Percentiles rank a stretch among this genome's conserved stretches.
These are phyloP conservation scores for Neopestalotiopsis sp. DNA, from an alignment of 2,329 filamentous ascomycete species.

Conservation along the genomic window DNA sequence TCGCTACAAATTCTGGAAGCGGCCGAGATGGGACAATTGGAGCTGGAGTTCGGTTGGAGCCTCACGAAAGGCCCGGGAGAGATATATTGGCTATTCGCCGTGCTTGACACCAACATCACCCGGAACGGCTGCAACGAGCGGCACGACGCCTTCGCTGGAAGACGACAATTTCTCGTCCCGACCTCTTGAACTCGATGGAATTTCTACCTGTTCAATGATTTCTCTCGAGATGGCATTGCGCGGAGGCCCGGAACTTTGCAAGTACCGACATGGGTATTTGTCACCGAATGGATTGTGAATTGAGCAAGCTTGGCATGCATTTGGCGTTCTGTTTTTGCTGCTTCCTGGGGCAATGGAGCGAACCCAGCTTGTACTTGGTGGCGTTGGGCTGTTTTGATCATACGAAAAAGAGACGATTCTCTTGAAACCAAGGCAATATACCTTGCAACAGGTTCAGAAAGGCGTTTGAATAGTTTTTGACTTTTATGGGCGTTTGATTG, in stretches of 20 bases:
- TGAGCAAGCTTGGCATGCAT: not conserved
- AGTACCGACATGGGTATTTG: not conserved
- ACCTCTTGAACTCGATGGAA: not conserved
- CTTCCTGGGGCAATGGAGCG: not conserved
- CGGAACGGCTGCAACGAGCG: not conserved
- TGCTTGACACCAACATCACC: not conserved
- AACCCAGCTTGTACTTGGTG: not conserved
- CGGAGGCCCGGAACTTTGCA: not conserved
- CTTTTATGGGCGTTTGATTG: not conserved
- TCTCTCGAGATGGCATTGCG: slow-evolving; percentile 5
- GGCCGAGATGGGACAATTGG: slow-evolving; percentile 28
- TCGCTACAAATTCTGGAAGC: slow-evolving; percentile 33
- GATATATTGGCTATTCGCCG: not conserved
- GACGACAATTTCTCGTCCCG: not conserved
- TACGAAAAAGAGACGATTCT: not conserved
- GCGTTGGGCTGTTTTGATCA: not conserved
- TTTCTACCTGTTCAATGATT: not conserved
- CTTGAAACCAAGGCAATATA: not conserved
- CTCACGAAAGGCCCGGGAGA: not conserved
- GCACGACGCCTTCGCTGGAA: not conserved
- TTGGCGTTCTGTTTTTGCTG: not conserved
- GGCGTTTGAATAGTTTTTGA: not conserved
- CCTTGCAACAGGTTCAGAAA: not conserved
- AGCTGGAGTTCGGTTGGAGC: slow-evolving; percentile 21
- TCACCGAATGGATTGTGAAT: not conserved